A percentile compares a stretch with the other conserved stretches of the same genome.
phyloP scores from a whole-genome alignment of 2,329 filamentous ascomycete genomes.

The Leptographium wingfieldii region DNA sequence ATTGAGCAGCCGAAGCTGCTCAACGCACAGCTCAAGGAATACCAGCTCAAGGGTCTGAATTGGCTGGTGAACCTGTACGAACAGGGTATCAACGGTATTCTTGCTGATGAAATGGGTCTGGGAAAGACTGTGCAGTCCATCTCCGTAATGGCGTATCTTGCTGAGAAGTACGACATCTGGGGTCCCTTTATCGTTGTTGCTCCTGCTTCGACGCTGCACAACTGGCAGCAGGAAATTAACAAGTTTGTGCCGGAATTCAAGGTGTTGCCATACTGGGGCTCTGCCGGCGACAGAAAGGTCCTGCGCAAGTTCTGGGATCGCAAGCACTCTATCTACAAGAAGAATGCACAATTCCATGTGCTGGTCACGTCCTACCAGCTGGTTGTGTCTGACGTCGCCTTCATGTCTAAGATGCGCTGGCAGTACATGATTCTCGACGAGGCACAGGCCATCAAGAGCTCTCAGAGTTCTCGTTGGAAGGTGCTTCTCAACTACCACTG shows the following conservation, averaged over 20 bases:
- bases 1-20: conserved; percentile 91
- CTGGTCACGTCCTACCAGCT: conserved; percentile 95
- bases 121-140: conserved; percentile 99
- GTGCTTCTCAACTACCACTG: conserved; percentile 87
- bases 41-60: conserved; percentile 97
- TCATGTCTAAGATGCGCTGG: conserved; percentile 99
- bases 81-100: conserved; percentile 97
- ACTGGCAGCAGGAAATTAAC: conserved; percentile 97
- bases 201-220: conserved; percentile 90
- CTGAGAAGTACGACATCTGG: conserved; percentile 96
- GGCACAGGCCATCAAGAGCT: conserved; percentile 97
- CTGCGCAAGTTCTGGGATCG: conserved; percentile 98
- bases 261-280: conserved; percentile 95
- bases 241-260: conserved; percentile 92
- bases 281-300: conserved; percentile 84
- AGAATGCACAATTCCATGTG: conserved; percentile 89
- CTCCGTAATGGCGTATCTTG: conserved; percentile 97
- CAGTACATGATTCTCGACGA: conserved; percentile 99
- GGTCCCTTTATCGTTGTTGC: conserved; percentile 95
- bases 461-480: conserved; percentile 94
- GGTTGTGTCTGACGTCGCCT: conserved; percentile 88
- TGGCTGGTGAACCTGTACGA: conserved; percentile 99
- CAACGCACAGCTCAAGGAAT: conserved; percentile 91
- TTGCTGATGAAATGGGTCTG: conserved; percentile 98
- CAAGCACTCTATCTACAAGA: conserved; percentile 90